phyloP scores from a whole-genome alignment of 768 basidiomycete genomes.

The Cubamyces sp. region DNA sequence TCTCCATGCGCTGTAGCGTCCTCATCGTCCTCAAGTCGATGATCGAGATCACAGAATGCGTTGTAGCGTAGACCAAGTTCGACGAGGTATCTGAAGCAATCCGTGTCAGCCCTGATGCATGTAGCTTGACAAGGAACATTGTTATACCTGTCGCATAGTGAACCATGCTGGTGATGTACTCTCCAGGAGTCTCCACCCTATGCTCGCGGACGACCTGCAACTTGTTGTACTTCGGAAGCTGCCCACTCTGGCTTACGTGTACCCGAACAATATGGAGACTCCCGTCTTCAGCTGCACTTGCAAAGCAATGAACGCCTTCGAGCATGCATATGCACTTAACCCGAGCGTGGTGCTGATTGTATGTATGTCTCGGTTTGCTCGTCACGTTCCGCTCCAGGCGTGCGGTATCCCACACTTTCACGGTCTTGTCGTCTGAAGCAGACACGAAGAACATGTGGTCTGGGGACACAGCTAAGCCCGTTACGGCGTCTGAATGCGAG shows the following conservation, averaged over 20 bases:
- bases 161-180: slow-evolving; percentile 82
- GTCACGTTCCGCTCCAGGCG: slow-evolving; percentile 94
- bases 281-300: slow-evolving; percentile 83
- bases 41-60: slow-evolving; percentile 71
- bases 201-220: slow-evolving; percentile 83
- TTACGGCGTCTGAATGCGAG: slow-evolving; percentile 82
- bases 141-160: slow-evolving; percentile 75
- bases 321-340: slow-evolving; percentile 76
- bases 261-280: slow-evolving; percentile 85
- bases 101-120: not conserved
- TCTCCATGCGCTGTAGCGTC: slow-evolving; percentile 74
- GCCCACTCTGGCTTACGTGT: slow-evolving; percentile 65
- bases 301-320: slow-evolving; percentile 88
- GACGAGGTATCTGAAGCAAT: slow-evolving; percentile 64
- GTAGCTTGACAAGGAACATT: not conserved
- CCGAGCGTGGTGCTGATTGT: slow-evolving; percentile 69
- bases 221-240: slow-evolving; percentile 83
- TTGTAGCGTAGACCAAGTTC: slow-evolving; percentile 85
- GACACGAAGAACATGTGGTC: slow-evolving; percentile 96
- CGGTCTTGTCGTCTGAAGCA: slow-evolving; percentile 90
- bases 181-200: slow-evolving; percentile 68
- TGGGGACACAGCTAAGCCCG: slow-evolving; percentile 83
- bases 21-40: slow-evolving; percentile 88
- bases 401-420: slow-evolving; percentile 92
- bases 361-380: slow-evolving; percentile 60